Conservation (phyloP, 2,329 filamentous ascomycete species). For the Neoarthrinium moseri region DNA sequence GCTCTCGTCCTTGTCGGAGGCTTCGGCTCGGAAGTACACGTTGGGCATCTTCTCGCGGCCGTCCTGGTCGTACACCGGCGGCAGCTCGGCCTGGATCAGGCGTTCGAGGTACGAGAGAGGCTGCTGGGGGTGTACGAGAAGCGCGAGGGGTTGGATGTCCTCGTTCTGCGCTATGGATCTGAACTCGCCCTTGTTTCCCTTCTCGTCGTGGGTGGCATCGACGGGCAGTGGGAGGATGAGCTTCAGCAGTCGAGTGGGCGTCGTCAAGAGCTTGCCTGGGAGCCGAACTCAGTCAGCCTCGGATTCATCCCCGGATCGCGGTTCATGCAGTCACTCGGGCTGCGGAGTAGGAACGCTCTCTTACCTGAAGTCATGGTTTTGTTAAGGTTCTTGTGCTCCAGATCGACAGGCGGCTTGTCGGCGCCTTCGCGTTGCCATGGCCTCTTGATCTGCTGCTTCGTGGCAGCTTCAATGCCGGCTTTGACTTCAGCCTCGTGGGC, state of each 20-base stretch:
- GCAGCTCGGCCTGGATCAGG: constrained; percentile 84
- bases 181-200: constrained; percentile 35
- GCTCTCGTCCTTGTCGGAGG: constrained; percentile 62
- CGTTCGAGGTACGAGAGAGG: constrained; percentile 88
- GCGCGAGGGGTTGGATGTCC: constrained; percentile 78
- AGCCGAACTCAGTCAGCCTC: neutral
- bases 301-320: neutral
- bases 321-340: neutral
- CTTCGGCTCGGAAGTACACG: constrained; percentile 78
- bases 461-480: constrained; percentile 35
- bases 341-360: constrained; percentile 8
- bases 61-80: constrained; percentile 62
- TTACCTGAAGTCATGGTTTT: constrained; percentile 63
- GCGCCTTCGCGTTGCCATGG: constrained; percentile 65
- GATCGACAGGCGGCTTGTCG: constrained; percentile 54
- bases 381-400: constrained; percentile 38
- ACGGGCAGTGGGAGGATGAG: constrained; percentile 63
- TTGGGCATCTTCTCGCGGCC: constrained; percentile 68
- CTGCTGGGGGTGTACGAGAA: constrained; percentile 86
- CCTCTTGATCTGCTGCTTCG: constrained; percentile 53
- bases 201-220: constrained; percentile 55
- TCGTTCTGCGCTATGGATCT: constrained; percentile 51
- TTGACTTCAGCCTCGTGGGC: constrained; percentile 30
- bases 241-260: constrained; percentile 69
- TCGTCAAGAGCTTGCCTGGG: constrained; percentile 68